Conservation (phyloP, 495 filamentous ascomycete species). For the Neurospora sp. region DNA sequence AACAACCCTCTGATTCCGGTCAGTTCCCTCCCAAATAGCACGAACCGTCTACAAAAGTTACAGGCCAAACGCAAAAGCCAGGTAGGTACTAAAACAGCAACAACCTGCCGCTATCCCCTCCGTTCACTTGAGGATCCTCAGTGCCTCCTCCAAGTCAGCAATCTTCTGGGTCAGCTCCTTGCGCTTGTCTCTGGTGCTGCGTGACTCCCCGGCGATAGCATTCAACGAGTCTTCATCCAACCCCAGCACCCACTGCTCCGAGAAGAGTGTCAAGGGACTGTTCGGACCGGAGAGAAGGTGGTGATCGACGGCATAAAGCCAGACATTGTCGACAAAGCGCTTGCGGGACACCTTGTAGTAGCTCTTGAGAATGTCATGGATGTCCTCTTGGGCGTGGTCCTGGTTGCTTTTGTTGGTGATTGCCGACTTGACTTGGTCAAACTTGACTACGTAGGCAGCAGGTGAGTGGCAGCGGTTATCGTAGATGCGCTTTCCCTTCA, state of each 20-base stretch:
- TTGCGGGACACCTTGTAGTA: constrained; percentile 53
- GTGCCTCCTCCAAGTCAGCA: constrained; percentile 14
- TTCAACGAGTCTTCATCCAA: constrained; percentile 21
- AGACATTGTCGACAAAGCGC: constrained; percentile 49
- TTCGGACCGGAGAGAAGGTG: constrained; percentile 22
- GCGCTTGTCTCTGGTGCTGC: constrained; percentile 12
- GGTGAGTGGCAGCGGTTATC: not conserved
- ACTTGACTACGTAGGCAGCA: constrained; percentile 2
- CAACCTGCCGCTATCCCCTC: no score
- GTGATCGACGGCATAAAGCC: constrained; percentile 25
- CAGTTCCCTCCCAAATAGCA: no score
- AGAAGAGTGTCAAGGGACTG: constrained; percentile 24
- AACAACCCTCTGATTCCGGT: no score
- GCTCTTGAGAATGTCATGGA: constrained; percentile 47
- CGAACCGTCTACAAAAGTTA: no score
- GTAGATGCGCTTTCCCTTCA: not conserved
- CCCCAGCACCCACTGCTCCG: constrained; percentile 23
- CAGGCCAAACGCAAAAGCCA: no score
- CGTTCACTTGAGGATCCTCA: constrained; percentile 14
- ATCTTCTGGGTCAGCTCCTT: constrained; percentile 18
- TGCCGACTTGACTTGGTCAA: constrained; percentile 6
- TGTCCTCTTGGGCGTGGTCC: constrained; percentile 34
- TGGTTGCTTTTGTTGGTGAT: constrained; percentile 34
- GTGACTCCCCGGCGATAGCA: constrained; percentile 25
- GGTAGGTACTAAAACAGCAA: no score